Percentiles rank a stretch among this genome's conserved stretches.
phyloP scores from a whole-genome alignment of 2,329 filamentous ascomycete genomes.

The Chaetomium sp. region DNA sequence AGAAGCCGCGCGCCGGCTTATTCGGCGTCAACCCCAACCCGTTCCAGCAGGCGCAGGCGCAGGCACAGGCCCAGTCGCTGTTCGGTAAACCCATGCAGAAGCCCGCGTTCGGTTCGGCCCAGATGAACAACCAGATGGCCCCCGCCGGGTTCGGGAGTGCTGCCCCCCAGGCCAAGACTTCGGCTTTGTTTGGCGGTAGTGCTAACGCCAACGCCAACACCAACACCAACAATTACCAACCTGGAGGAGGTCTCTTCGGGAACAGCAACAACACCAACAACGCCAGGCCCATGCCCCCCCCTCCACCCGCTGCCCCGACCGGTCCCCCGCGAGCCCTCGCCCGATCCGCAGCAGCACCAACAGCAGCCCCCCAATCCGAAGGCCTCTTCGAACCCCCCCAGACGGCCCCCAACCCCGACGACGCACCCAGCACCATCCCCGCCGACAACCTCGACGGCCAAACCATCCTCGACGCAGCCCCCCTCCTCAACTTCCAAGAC shows the following conservation, averaged over 20 bases:
- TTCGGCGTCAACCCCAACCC: conserved; percentile 27
- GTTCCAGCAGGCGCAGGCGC: background rate
- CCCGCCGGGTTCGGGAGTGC: background rate
- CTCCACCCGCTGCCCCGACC: background rate
- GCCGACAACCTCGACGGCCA: conserved; percentile 16
- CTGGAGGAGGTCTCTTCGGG: background rate
- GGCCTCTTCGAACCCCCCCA: too few species aligned
- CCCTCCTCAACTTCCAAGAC: conserved; percentile 42
- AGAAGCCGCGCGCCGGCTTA: conserved; percentile 30
- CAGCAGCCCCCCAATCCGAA: background rate
- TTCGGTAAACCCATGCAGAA: background rate
- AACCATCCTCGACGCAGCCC: conserved; percentile 22
- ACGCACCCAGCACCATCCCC: background rate
- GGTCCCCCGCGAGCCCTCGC: background rate
- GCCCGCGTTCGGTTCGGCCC: too few species aligned
- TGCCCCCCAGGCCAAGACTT: background rate
- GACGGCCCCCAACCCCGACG: background rate
- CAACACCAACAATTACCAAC: background rate
- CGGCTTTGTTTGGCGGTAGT: background rate
- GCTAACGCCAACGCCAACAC: background rate
- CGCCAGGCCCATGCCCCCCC: background rate
- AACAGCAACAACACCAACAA: background rate
- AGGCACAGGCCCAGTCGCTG: background rate
- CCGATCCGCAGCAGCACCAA: background rate
- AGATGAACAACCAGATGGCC: background rate